A percentile compares a stretch with the other conserved stretches of the same genome.
Conservation (phyloP, 2,329 filamentous ascomycete species). For the Ceratocystis papillata region DNA sequence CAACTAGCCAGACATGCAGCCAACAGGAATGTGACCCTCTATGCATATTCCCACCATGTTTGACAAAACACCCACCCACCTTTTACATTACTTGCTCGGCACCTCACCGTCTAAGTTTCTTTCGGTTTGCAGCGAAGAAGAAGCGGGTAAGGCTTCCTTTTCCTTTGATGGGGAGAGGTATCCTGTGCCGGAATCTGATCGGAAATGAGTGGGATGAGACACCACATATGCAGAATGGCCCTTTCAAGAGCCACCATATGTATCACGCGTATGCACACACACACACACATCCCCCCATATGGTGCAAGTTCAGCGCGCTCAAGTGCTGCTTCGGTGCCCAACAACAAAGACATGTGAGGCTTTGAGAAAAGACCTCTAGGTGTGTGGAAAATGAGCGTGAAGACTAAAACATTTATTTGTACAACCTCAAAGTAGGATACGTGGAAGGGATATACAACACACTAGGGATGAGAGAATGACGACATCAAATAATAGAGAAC, state of each 20-base stretch:
- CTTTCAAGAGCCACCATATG: neutral
- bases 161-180: neutral
- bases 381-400: neutral
- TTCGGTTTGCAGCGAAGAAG: neutral
- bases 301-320: neutral
- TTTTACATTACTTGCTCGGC: neutral
- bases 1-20: neutral
- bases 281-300: neutral
- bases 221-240: neutral
- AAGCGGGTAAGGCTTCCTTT: neutral
- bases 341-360: neutral
- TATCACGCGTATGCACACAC: neutral
- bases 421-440: neutral
- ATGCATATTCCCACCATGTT: neutral
- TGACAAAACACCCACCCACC: neutral
- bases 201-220: slow-evolving; percentile 3
- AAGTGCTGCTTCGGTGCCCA: neutral
- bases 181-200: neutral
- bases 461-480: neutral
- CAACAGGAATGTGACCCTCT: slow-evolving; percentile 3
- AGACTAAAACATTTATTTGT: neutral
- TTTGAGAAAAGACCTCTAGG: neutral
- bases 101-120: neutral
- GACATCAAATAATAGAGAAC: neutral
- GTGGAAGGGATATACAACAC: neutral